phyloP scores from a whole-genome alignment of 495 filamentous ascomycete genomes.

The Lasiosphaeriaceae sp. region DNA sequence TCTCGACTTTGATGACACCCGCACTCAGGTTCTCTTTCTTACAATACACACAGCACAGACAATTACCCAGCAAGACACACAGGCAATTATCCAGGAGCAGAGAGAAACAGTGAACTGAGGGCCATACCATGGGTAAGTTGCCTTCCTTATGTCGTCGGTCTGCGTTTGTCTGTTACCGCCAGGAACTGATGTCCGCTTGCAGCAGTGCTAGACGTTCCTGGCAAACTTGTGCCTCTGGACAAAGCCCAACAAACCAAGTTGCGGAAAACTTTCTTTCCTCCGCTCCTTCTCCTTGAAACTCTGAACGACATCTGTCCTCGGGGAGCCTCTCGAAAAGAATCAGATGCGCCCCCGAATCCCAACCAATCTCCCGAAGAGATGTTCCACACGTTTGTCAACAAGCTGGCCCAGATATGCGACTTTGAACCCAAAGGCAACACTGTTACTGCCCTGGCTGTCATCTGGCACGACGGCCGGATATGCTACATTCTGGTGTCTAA shows the following conservation, averaged over 20 bases:
- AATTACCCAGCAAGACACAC: too few relatives aligned
- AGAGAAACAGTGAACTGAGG: neutral
- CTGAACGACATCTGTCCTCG: slow-evolving; percentile 10
- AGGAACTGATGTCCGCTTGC: neutral
- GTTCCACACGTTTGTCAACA: slow-evolving; percentile 22
- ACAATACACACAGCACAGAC: too few relatives aligned
- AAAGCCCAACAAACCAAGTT: neutral
- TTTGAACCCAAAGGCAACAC: slow-evolving; percentile 9
- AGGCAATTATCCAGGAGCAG: neutral
- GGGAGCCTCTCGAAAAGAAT: neutral
- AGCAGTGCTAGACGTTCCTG: slow-evolving; percentile 5
- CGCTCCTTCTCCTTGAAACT: slow-evolving; percentile 6
- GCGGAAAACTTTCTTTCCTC: slow-evolving; percentile 3
- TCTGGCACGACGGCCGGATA: neutral
- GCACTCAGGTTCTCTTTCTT: neutral
- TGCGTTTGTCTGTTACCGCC: neutral
- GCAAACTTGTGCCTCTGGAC: neutral
- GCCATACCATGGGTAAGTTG: neutral
- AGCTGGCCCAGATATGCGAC: slow-evolving; percentile 24
- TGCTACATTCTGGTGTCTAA: slow-evolving; percentile 11
- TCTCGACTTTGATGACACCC: neutral
- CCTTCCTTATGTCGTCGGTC: neutral
- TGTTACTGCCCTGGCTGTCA: neutral
- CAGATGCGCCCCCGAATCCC: slow-evolving; percentile 7
- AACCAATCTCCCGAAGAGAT: slow-evolving; percentile 13